Conservation (phyloP, 164 flowering plant species). For the Berberis thunbergii region DNA sequence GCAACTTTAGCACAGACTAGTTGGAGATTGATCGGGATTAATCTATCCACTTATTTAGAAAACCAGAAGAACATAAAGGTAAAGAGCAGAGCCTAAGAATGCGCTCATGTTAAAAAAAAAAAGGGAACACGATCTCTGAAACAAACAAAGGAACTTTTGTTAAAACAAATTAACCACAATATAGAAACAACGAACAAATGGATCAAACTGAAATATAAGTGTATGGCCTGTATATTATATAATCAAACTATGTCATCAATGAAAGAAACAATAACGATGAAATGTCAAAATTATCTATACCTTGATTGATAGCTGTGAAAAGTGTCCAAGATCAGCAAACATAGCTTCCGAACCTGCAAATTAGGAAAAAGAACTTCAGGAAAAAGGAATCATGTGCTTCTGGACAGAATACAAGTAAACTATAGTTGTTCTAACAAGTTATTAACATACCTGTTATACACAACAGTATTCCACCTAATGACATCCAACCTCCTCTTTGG, state of each 20-base stretch:
- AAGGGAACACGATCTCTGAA: too few relatives aligned
- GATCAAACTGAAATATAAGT: neutral
- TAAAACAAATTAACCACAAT: too few relatives aligned
- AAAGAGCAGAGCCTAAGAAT: too few relatives aligned
- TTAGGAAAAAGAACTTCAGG: neutral
- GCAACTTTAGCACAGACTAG: too few relatives aligned
- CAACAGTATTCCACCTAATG: conserved; percentile 76
- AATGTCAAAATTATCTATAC: conserved; percentile 19
- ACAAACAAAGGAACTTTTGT: too few relatives aligned
- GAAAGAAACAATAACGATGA: too few relatives aligned
- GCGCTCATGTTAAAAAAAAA: too few relatives aligned
- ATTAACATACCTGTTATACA: conserved; percentile 66
- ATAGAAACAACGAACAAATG: too few relatives aligned
- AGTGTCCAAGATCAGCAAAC: conserved; percentile 98
- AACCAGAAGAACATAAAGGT: too few relatives aligned
- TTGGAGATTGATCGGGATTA: too few relatives aligned
- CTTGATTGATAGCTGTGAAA: conserved; percentile 81
- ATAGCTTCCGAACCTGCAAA: conserved; percentile 92
- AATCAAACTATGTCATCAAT: too few relatives aligned
- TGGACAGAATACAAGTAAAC: neutral
- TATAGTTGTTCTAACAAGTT: neutral
- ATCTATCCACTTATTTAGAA: too few relatives aligned
- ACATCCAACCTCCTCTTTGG: conserved; percentile 80
- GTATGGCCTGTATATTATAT: neutral
- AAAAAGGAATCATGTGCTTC: neutral